These are phyloP conservation scores for Sporothrix brunneoviolacea DNA, from an alignment of 2,329 filamentous ascomycete species.

Conservation along the genomic window DNA sequence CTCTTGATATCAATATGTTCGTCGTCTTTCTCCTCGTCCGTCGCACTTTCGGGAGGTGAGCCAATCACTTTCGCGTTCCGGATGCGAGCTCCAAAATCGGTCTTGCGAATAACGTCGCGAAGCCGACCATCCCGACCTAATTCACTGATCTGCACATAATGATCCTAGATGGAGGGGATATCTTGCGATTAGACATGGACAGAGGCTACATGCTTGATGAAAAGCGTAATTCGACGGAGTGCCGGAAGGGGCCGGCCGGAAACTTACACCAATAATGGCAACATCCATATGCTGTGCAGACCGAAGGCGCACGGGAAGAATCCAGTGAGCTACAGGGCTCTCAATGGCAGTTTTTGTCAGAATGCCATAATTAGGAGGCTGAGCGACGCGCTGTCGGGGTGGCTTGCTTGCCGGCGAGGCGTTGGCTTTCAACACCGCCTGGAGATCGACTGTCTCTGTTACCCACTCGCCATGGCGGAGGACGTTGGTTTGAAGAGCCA, in stretches of 20 bases:
- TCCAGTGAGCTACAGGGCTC: conserved; percentile 68
- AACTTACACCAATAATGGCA: conserved; percentile 71
- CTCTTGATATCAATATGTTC: conserved; percentile 27
- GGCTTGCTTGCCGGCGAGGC: conserved; percentile 23
- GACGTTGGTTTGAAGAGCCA: conserved; percentile 50
- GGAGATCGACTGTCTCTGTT: conserved; percentile 43
- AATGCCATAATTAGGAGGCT: conserved; percentile 57
- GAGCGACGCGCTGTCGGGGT: conserved; percentile 25
- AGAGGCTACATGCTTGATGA: no score
- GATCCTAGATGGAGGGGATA: conserved; percentile 45
- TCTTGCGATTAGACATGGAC: no score
- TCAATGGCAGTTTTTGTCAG: conserved; percentile 71
- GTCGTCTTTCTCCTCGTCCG: conserved; percentile 30
- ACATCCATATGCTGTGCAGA: conserved; percentile 68
- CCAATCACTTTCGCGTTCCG: conserved; percentile 73
- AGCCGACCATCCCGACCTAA: conserved; percentile 63
- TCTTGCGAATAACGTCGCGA: conserved; percentile 67
- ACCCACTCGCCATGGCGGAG: conserved; percentile 51
- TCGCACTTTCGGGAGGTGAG: conserved; percentile 31
- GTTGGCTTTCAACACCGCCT: conserved; percentile 35
- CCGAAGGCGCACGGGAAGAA: conserved; percentile 73
- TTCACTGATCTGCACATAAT: conserved; percentile 75
- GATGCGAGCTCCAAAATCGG: conserved; percentile 73
- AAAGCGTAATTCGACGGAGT: no score
- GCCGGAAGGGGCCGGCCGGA: no score